Evolutionary conservation across 139 green algal genomes (phyloP), one percentile per base, ranked within the genome.

Genomic region (Chlorella sp.): DNA sequence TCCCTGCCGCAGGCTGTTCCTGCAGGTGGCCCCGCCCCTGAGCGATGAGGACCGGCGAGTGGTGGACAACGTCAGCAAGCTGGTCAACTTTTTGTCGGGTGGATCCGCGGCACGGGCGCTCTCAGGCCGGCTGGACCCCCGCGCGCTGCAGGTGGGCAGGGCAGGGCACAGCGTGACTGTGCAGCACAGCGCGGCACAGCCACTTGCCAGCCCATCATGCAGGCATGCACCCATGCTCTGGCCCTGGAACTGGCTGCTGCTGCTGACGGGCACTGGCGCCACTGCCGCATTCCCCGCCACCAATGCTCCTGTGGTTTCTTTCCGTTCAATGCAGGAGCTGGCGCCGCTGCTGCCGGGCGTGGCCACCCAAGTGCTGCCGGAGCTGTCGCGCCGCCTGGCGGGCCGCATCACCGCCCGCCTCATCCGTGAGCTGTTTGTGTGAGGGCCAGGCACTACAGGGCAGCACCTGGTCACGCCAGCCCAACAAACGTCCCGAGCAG

Each of bases 281-380:
- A n/a, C n/a, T n/a, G n/a, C n/a, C n/a, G n/a, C n/a, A n/a, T n/a
- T n/a, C n/a, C n/a, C n/a, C n/a, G n/a, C n/a, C n/a, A n/a, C n/a
- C n/a, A n/a, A n/a, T n/a, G n/a, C n/a, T n/a, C n/a, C n/a, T n/a
- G n/a, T n/a, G n/a, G n/a, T n/a, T n/a, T n/a, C n/a, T n/a, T n/a
- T 55, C 44, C 11, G 44, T 55, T 11, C 11, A 11, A n/a, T 83
- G 38, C 62, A 28, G 18, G 30, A 83, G 62, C 78, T 83, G 63
- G 78, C 78, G 39, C 96, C 96, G 2, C 85, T 97, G 47, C 73
- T 99, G 88, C 94, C 95, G 13, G 86, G 88, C 1, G 90, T 99
- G 11, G 96, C 95, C 0, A 88, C 83, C 1, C 91, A 98, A 90
- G 84, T 98, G 32, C 73, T 98, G 75, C 96, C 96, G 1, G 88